Percentiles rank a stretch among this genome's conserved stretches.
phyloP scores from a whole-genome alignment of 352 stramenopile species.

The Phytopythium mirpurense region DNA sequence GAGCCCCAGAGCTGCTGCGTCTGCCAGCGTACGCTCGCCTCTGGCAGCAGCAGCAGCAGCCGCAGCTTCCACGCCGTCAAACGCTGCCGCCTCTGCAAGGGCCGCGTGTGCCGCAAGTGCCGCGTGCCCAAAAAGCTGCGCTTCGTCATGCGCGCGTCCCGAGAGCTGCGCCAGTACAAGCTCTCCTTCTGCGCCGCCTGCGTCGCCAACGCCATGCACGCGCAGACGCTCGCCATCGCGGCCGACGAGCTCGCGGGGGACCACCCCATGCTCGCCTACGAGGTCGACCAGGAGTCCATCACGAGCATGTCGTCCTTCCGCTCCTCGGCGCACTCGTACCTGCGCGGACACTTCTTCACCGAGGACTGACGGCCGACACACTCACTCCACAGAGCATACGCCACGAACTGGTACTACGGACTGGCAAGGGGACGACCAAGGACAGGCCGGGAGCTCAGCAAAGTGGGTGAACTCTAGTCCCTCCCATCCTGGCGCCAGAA shows the following conservation, averaged over 20 bases:
- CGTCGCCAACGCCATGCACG: conserved; percentile 11
- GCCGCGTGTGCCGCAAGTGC: conserved; percentile 22
- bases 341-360: conserved; percentile 17
- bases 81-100: conserved; percentile 24
- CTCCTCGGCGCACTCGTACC: conserved; percentile 15
- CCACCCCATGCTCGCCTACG: conserved; percentile 20
- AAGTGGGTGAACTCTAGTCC: too few species aligned
- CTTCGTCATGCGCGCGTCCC: conserved; percentile 16
- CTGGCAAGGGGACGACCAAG: too few species aligned
- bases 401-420: too few species aligned
- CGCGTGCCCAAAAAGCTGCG: conserved; percentile 19
- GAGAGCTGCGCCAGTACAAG: conserved; percentile 19
- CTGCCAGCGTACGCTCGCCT: conserved; percentile 18
- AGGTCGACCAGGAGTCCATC: conserved; percentile 25
- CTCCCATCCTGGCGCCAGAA: neutral
- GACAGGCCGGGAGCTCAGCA: too few species aligned
- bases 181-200: conserved; percentile 21
- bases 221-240: conserved; percentile 13
- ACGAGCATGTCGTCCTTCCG: conserved; percentile 24
- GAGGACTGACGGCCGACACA: neutral
- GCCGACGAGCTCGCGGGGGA: conserved; percentile 19
- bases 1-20: conserved; percentile 19
- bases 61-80: conserved; percentile 14
- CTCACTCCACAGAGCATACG: too few species aligned
- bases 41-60: neutral